These are phyloP conservation scores for Sarocladium oryzae DNA, from an alignment of 2,329 filamentous ascomycete genomes.

Conservation along the genomic window DNA sequence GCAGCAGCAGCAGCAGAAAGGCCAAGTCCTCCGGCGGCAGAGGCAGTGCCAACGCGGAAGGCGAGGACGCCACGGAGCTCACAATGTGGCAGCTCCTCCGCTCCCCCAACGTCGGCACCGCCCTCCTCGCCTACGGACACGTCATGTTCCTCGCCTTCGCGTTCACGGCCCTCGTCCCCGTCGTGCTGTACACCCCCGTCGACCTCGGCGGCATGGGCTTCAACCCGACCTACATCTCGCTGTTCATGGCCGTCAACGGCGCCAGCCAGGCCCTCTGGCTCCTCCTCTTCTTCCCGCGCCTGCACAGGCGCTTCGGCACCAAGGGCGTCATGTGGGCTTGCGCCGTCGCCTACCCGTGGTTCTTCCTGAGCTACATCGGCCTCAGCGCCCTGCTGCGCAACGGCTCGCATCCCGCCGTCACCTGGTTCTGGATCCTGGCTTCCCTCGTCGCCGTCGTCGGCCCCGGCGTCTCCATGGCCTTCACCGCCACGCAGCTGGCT, in stretches of 20 bases:
- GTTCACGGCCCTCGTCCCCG: slow-evolving; percentile 64
- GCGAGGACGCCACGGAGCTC: slow-evolving; percentile 11
- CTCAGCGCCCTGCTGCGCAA: slow-evolving; percentile 41
- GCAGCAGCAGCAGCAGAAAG: slow-evolving; percentile 17
- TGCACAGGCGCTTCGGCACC: slow-evolving; percentile 62
- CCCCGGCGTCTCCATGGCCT: slow-evolving; percentile 60
- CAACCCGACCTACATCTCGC: slow-evolving; percentile 54
- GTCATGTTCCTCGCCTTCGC: slow-evolving; percentile 62
- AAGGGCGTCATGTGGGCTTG: slow-evolving; percentile 56
- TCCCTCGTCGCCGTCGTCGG: slow-evolving; percentile 43
- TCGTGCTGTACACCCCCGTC: slow-evolving; percentile 61
- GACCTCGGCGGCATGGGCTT: slow-evolving; percentile 60
- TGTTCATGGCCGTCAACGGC: slow-evolving; percentile 59
- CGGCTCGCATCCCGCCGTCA: slow-evolving; percentile 23
- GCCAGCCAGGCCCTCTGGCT: slow-evolving; percentile 65
- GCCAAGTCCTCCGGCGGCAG: not conserved
- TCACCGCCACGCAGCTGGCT: slow-evolving; percentile 65
- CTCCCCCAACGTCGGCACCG: slow-evolving; percentile 57
- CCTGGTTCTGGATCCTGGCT: slow-evolving; percentile 49
- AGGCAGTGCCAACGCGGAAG: not conserved
- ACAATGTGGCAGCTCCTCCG: slow-evolving; percentile 42
- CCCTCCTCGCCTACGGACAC: slow-evolving; percentile 60
- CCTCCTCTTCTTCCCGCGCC: slow-evolving; percentile 58
- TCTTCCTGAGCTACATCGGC: slow-evolving; percentile 52
- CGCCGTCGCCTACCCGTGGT: slow-evolving; percentile 50